Base-by-base conservation (phyloP, 139 green algal genomes). In the Micromonas pusilla region DNA sequence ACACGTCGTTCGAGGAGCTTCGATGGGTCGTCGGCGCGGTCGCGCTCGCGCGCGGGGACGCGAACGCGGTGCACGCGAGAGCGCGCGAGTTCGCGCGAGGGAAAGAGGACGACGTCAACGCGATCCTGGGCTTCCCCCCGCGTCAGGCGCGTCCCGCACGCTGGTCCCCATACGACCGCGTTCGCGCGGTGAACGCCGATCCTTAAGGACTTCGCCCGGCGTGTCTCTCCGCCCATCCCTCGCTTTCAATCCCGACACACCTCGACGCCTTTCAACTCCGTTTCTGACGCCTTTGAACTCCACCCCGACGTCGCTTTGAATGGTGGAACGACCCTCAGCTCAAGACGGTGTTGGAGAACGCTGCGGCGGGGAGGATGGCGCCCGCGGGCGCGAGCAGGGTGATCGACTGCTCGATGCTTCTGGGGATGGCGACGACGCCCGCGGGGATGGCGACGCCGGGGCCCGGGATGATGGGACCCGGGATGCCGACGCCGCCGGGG, bases 1-100 rank as follows among this genome's bases (percentile, higher is more conserved):
- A 75, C 33, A 75, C 68, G 68, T 75, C 21, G 1, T 2, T 36
- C 23, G 68, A 75, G 30, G 68, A 75, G 38, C 3, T 75, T 9
- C 37, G 68, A 32, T 63, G 37, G 68, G 36, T 32, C 3, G 2
- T 2, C 1, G 25, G 9, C 34, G 68, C 68, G 37, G 30, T 36
- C 19, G 26, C 5, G 68, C 2, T n/a, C 68, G 37, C 23, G 68
- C 5, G 6, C 3, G 1, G 19, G 37, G 37, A 65, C 37, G 23
- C 68, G 26, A 38, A 32, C 20, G 6, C 20, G 67, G 68, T 75
- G 37, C 32, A 38, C 26, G 68, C 37, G 3, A 4, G 21, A 20
- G 4, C 30, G 2, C 52, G 2, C 1, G 68, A 62, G 68, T 75
- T 34, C 37, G 37, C 3, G 20, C 2, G 31, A 36, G 37, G 25